Evolutionary conservation across 1,284 basidiomycete species (phyloP), one percentile per base, ranked within the genome.

Genomic region (Mycosarcoma mackinlayi): DNA sequence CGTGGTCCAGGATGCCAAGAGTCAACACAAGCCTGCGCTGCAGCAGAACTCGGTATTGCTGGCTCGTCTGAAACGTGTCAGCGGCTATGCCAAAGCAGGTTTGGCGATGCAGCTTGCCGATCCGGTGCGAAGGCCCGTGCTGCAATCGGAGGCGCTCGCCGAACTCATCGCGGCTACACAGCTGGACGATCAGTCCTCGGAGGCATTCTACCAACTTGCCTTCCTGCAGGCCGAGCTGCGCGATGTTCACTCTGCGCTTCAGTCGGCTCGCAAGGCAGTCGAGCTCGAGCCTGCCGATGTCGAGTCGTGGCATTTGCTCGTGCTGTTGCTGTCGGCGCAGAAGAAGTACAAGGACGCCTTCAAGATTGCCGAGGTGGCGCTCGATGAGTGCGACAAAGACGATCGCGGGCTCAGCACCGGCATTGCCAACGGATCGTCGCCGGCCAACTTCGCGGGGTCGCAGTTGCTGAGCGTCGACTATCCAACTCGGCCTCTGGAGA

Each of bases 231-330:
- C 91, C 10, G 88, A 89, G 50, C 86, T 86, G n/a, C 88, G 90
- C 25, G 88, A 92, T 67, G 84, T 94, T 19, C 85, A 87, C 27
- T 84, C 86, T 5, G 93, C 93, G 0, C 86, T 91, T 2, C 84
- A 87, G 8, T 86, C 88, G 38, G 91, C 92, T 0, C 88, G 91
- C 11, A 83, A 86, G 11, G 91, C 80, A 13, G 88, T 95, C 10
- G 92, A 94, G 83, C 86, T 87, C 4, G 89, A 91, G 52, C 86
- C 90, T 0, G 85, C 84, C 23, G 90, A 92, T 72, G 86, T 92
- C 24, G 87, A 92, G 37, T 89, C 91, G 55, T 98, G 94, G 95
- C 95, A 98, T 83, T 86, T 98, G 16, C 87, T 98, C 0, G 92
- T 91, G 0, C 85, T 98, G 6, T 83, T 97, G 14, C 86, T 94